These are phyloP conservation scores for Zygosaccharomyces pseudobailii DNA, from an alignment of 1,139 yeast genomes.

Conservation along the genomic window DNA sequence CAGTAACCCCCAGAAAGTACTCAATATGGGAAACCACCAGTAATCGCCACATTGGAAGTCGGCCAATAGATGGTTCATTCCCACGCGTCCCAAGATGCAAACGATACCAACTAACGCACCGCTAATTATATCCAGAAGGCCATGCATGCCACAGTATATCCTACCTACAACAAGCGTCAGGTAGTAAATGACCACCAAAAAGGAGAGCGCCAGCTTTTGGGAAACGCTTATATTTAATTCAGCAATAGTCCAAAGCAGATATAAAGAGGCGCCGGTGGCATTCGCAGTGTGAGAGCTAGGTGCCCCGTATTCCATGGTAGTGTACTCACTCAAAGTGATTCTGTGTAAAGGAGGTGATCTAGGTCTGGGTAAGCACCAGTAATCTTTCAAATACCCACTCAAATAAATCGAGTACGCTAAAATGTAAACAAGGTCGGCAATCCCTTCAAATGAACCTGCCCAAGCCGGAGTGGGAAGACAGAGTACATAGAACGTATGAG, in stretches of 20 bases:
- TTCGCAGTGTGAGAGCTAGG: constrained; percentile 93
- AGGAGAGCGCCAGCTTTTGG: constrained; percentile 10
- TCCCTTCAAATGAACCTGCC: constrained; percentile 62
- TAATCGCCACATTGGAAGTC: constrained; percentile 26
- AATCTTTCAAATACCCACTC: constrained; percentile 77
- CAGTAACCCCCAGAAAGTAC: constrained; percentile 42
- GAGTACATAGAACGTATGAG: constrained; percentile 89
- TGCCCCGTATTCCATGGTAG: constrained; percentile 90
- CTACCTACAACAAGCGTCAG: constrained; percentile 71
- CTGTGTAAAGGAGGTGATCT: constrained; percentile 87
- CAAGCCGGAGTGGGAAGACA: constrained; percentile 83
- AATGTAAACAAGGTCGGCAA: constrained; percentile 65
- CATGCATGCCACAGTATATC: constrained; percentile 97
- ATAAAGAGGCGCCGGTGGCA: constrained; percentile 68
- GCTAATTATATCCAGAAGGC: constrained; percentile 65
- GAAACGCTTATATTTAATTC: constrained; percentile 9
- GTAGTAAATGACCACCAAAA: constrained; percentile 46
- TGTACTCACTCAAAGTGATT: constrained; percentile 82
- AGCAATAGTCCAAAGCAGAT: constrained; percentile 20
- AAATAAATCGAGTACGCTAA: constrained; percentile 84
- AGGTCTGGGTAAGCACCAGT: constrained; percentile 87
- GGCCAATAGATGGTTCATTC: constrained; percentile 14
- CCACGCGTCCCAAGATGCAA: constrained; percentile 42
- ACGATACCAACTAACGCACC: constrained; percentile 63
- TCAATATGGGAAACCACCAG: constrained; percentile 38